Conservation (phyloP, 176 grass and related monocot genomes). For the Cocos nucifera region DNA sequence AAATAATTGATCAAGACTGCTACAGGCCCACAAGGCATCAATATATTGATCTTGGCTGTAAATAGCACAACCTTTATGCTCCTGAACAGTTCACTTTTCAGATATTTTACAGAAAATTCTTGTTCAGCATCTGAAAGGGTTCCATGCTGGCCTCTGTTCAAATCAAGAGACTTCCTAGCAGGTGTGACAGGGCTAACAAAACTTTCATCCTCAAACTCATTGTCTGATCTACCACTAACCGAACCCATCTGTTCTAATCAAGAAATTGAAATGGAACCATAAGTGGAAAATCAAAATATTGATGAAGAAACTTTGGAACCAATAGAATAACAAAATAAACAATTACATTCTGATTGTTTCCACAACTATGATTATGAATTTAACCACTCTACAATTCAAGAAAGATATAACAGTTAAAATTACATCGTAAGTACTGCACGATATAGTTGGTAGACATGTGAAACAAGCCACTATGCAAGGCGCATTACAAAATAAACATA, state of each 20-base stretch:
- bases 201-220: conserved; percentile 31
- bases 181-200: conserved; percentile 14
- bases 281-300: conserved; percentile 15
- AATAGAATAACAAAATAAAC: too few relatives aligned
- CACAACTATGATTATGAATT: too few relatives aligned
- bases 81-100: conserved; percentile 16
- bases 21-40: conserved; percentile 55
- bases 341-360: too few relatives aligned
- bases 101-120: background rate
- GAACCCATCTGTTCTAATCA: conserved; percentile 27
- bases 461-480: too few relatives aligned
- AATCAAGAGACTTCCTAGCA: conserved; percentile 4
- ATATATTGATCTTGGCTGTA: conserved; percentile 50
- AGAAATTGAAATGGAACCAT: conserved; percentile 4
- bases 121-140: conserved; percentile 10
- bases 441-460: too few relatives aligned
- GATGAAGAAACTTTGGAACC: too few relatives aligned
- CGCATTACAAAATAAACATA: too few relatives aligned
- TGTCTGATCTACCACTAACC: conserved; percentile 17
- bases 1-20: conserved; percentile 39
- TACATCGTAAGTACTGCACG: too few relatives aligned
- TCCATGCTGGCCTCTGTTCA: conserved; percentile 16
- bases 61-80: conserved; percentile 46
- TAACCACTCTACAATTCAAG: too few relatives aligned
- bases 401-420: too few relatives aligned